Evolutionary conservation across 305 asterid genomes (phyloP).

Genomic region (Fraxinus velutina): DNA sequence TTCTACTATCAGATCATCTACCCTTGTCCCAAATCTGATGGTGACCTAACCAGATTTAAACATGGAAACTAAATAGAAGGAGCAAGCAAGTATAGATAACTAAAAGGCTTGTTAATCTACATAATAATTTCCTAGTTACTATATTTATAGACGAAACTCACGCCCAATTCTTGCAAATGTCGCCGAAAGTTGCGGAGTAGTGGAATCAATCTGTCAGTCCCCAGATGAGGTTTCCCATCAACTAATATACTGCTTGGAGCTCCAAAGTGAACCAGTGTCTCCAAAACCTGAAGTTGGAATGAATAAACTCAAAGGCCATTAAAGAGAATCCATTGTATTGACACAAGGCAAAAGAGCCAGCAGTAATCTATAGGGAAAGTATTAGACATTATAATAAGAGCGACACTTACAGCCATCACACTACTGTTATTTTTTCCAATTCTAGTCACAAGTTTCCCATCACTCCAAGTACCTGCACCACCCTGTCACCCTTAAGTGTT

Average conservation of each 20-base stretch:
- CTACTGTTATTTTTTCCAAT: slow-evolving; percentile 81
- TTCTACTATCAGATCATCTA: slow-evolving; percentile 81
- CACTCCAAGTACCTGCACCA: slow-evolving; percentile 99
- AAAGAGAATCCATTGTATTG: slow-evolving; percentile 14
- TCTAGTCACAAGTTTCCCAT: slow-evolving; percentile 96
- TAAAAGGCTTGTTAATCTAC: neutral
- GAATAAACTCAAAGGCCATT: slow-evolving; percentile 1
- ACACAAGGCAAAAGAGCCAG: slow-evolving; percentile 13
- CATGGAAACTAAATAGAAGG: slow-evolving; percentile 18
- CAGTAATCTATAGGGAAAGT: neutral
- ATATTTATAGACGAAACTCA: slow-evolving; percentile 42
- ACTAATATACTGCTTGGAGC: slow-evolving; percentile 83
- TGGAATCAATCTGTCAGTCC: slow-evolving; percentile 89
- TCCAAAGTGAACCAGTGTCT: slow-evolving; percentile 84
- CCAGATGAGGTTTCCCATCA: slow-evolving; percentile 97
- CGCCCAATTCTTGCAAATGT: slow-evolving; percentile 82
- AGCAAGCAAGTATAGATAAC: neutral
- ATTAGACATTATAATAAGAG: neutral
- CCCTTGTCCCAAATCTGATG: slow-evolving; percentile 77
- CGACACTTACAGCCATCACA: slow-evolving; percentile 60
- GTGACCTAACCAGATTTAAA: slow-evolving; percentile 38
- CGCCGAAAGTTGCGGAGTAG: slow-evolving; percentile 67
- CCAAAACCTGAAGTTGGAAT: slow-evolving; percentile 61
- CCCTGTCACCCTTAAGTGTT: slow-evolving; percentile 96
- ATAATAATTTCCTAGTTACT: slow-evolving; percentile 19